Evolutionary conservation across 2,329 filamentous ascomycete species (phyloP).

Genomic region (Coniochaeta pulveracea): DNA sequence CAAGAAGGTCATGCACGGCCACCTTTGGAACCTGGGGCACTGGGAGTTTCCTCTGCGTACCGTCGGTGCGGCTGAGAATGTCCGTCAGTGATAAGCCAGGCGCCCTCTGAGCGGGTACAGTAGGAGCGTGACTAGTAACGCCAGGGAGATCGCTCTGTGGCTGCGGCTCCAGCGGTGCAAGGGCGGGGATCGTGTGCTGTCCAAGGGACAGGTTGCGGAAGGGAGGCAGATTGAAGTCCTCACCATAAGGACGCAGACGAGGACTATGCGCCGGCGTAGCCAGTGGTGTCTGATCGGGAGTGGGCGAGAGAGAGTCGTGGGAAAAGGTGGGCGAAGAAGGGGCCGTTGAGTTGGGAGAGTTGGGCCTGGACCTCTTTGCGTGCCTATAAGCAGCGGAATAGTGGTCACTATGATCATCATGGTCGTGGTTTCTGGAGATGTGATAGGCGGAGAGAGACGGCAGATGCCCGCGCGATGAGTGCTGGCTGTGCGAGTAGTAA

Average conservation of each 20-base stretch:
- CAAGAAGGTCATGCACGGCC: slow-evolving; percentile 74
- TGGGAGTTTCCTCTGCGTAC: slow-evolving; percentile 79
- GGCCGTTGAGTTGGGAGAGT: slow-evolving; percentile 89
- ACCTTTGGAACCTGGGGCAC: slow-evolving; percentile 87
- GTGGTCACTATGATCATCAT: slow-evolving; percentile 70
- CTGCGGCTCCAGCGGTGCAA: slow-evolving; percentile 48
- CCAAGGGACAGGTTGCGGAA: slow-evolving; percentile 55
- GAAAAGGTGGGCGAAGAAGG: slow-evolving; percentile 95
- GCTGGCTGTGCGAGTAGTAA: slow-evolving; percentile 37
- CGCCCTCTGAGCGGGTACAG: slow-evolving; percentile 36
- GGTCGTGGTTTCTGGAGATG: slow-evolving; percentile 82
- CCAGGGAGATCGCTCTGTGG: slow-evolving; percentile 29
- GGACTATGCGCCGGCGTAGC: slow-evolving; percentile 93
- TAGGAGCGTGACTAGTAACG: slow-evolving; percentile 21
- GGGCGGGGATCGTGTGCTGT: slow-evolving; percentile 40
- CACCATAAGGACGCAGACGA: slow-evolving; percentile 68
- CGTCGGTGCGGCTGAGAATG: slow-evolving; percentile 83
- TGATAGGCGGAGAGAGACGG: slow-evolving; percentile 79
- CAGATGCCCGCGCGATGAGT: slow-evolving; percentile 48
- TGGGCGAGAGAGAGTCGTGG: slow-evolving; percentile 89
- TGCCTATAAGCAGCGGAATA: slow-evolving; percentile 58
- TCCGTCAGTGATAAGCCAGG: slow-evolving; percentile 76
- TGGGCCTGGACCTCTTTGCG: slow-evolving; percentile 81
- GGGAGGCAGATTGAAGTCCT: slow-evolving; percentile 71
- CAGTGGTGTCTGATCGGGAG: slow-evolving; percentile 95